Evolutionary conservation across 352 stramenopile genomes (phyloP), one percentile per base, ranked within the genome.

Genomic region (Phytophthora vignae): DNA sequence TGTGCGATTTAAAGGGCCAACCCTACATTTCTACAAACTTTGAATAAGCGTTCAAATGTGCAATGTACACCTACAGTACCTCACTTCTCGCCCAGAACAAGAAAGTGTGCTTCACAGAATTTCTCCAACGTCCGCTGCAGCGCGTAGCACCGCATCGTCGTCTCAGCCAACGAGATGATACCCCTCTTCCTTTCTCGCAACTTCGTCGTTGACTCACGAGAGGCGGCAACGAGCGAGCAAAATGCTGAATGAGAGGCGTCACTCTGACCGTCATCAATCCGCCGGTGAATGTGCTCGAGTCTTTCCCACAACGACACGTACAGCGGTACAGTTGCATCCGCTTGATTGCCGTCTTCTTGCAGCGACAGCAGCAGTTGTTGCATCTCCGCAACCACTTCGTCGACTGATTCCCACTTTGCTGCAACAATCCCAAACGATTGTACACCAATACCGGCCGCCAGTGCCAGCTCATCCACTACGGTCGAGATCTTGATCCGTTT

Each of bases 401-500:
- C 1, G 44, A 50, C 12, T 21, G 44, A 50, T 22, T 25, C n/a
- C 15, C 15, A 50, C 1, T 17, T 50, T 6, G 1, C 44, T 25
- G 36, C 15, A 25, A 4, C 8, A 12, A 46, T 14, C 38, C 38
- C 11, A n/a, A 46, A 17, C 5, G n/a, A 50, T 19, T 14, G 15
- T 19, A 50, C 27, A 31, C 27, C 27, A 6, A 31, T 31, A 31
- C 27, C 27, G 27, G 38, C 38, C 10, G 15, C 10, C 5, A 2
- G 9, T 14, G 14, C 44, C n/a, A 50, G 44, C 15, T 50, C n/a
- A 17, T 50, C 44, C 2, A 50, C 44, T 21, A 50, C n/a, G 9
- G 44, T 50, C 44, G 44, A 50, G 15, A 50, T 25, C 44, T 50
- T 50, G 44, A 50, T 19, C n/a, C 44, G 44, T 17, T 50, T n/a